Conservation (phyloP, 106 monocot genomes). For the Xerophyta viscosa region DNA sequence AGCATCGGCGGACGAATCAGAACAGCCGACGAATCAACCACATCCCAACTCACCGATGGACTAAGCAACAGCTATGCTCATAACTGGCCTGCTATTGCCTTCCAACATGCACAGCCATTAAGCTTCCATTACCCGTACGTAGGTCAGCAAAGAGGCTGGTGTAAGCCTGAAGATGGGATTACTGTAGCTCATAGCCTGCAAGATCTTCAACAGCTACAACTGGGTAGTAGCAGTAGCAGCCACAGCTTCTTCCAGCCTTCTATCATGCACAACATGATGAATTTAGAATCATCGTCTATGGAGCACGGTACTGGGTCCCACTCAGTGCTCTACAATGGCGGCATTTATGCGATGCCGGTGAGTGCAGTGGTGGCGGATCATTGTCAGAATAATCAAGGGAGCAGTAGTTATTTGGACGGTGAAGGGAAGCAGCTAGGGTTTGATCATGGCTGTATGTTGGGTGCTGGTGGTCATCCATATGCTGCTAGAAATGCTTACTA, state of each 20-base stretch:
- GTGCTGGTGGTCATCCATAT: constrained; percentile 22
- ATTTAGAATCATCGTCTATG: constrained; percentile 11
- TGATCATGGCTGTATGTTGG: constrained; percentile 24
- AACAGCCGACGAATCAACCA: constrained; percentile 10
- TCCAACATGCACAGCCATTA: constrained; percentile 37
- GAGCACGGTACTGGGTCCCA: constrained; percentile 20
- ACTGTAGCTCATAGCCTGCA: constrained; percentile 29
- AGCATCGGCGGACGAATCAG: constrained; percentile 23
- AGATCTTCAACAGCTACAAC: constrained; percentile 34
- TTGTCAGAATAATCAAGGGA: constrained; percentile 15
- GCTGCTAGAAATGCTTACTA: constrained; percentile 34
- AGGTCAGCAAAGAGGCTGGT: constrained; percentile 27
- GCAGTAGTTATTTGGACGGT: constrained; percentile 11
- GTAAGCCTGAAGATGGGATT: constrained; percentile 54
- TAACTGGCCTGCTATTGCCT: constrained; percentile 60
- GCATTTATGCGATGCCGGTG: constrained; percentile 32
- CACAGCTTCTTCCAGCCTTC: constrained; percentile 54
- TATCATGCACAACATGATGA: constrained; percentile 22
- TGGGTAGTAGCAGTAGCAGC: constrained; percentile 14
- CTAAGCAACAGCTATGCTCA: constrained; percentile 16
- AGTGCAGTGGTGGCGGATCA: constrained; percentile 32
- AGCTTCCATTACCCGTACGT: constrained; percentile 31
- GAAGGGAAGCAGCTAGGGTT: constrained; percentile 21
- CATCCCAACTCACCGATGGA: constrained; percentile 27
- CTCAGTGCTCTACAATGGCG: constrained; percentile 10